Conservation (phyloP, 352 stramenopile species). For the Paralagenidium karlingii region DNA sequence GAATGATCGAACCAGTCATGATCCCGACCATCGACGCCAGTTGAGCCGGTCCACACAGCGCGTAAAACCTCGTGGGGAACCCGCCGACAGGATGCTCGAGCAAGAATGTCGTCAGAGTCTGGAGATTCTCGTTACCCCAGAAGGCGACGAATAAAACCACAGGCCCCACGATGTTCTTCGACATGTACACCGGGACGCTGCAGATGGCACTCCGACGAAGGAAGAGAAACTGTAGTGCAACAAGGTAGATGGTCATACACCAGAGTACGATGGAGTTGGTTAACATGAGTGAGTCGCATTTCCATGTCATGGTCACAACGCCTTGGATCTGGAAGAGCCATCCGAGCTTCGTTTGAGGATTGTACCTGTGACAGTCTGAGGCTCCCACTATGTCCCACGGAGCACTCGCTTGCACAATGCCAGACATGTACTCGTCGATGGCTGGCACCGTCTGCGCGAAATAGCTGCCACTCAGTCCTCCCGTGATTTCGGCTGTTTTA, state of each 20-base stretch:
- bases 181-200: slow-evolving; percentile 9
- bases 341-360: slow-evolving; percentile 3
- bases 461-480: slow-evolving; percentile 1
- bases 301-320: slow-evolving; percentile 11
- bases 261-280: slow-evolving; percentile 14
- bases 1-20: slow-evolving; percentile 10
- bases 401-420: slow-evolving; percentile 8
- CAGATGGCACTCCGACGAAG: slow-evolving; percentile 7
- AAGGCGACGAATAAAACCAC: slow-evolving; percentile 4
- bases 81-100: slow-evolving; percentile 6
- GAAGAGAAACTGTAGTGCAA: slow-evolving; percentile 6
- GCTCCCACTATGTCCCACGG: slow-evolving; percentile 10
- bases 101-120: slow-evolving; percentile 12
- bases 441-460: slow-evolving; percentile 6
- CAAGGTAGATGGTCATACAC: slow-evolving; percentile 6
- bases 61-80: slow-evolving; percentile 6
- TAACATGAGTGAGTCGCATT: slow-evolving; percentile 7
- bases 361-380: too few species aligned
- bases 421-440: slow-evolving; percentile 12
- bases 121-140: slow-evolving; percentile 10
- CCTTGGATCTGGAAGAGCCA: slow-evolving; percentile 10
- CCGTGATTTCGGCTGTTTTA: slow-evolving; percentile 4
- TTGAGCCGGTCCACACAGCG: slow-evolving; percentile 5
- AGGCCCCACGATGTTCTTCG: slow-evolving; percentile 7
- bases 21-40: slow-evolving; percentile 9